phyloP scores from a whole-genome alignment of 208 protist genomes.

The Crithidia brevicula region DNA sequence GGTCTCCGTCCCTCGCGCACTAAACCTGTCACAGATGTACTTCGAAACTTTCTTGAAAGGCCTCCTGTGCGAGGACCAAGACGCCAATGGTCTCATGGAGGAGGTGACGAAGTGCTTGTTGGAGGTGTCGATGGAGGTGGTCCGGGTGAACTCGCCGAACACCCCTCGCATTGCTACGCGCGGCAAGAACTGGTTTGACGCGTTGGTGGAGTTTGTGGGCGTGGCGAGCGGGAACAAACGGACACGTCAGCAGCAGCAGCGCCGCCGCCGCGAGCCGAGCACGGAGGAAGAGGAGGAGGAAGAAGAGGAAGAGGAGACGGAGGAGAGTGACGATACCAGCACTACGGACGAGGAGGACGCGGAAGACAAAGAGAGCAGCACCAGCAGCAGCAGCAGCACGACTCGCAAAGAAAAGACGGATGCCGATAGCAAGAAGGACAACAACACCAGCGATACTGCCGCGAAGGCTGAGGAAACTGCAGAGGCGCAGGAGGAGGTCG shows the following conservation, averaged over 20 bases:
- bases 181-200: constrained; percentile 83
- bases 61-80: constrained; percentile 59
- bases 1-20: constrained; percentile 56
- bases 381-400: constrained; percentile 11
- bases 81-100: constrained; percentile 83
- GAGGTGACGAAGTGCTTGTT: constrained; percentile 70
- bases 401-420: too few species aligned
- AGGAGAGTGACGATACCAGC: constrained; percentile 36
- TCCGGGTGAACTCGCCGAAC: constrained; percentile 48
- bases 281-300: constrained; percentile 26
- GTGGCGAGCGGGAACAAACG: constrained; percentile 80
- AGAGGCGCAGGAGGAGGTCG: constrained; percentile 18
- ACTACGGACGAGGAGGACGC: constrained; percentile 22
- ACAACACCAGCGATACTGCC: background rate
- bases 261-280: constrained; percentile 24
- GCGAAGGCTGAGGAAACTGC: background rate
- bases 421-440: constrained; percentile 7
- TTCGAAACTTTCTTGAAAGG: constrained; percentile 79
- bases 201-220: constrained; percentile 75
- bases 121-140: constrained; percentile 56
- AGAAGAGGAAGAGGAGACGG: constrained; percentile 29
- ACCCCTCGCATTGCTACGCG: constrained; percentile 55
- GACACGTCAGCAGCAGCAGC: constrained; percentile 43
- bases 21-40: constrained; percentile 81
- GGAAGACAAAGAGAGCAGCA: constrained; percentile 27